Conservation (phyloP, 1,284 basidiomycete genomes). For the Apiotrichum mycotoxinovorans region DNA sequence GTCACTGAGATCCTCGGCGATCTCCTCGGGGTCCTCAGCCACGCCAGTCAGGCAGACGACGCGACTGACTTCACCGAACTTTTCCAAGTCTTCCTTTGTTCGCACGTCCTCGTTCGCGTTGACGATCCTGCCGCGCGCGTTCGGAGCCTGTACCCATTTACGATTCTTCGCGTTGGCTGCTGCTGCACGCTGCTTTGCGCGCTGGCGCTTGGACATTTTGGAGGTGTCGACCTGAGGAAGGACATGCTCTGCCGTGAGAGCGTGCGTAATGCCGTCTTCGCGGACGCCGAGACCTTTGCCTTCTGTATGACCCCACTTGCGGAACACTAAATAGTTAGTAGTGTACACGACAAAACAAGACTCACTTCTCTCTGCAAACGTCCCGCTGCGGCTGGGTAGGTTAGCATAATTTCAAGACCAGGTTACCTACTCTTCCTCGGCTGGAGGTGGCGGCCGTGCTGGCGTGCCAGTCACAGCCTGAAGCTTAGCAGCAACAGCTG, state of each 20-base stretch:
- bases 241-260: conserved; percentile 67
- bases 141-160: conserved; percentile 40
- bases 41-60: conserved; percentile 83
- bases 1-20: conserved; percentile 76
- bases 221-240: conserved; percentile 50
- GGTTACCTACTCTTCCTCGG: conserved; percentile 13
- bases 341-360: background rate
- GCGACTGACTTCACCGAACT: conserved; percentile 82
- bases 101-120: conserved; percentile 74
- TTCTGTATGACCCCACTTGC: conserved; percentile 88
- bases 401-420: background rate
- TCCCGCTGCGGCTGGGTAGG: conserved; percentile 23
- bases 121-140: conserved; percentile 74
- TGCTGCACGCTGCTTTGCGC: conserved; percentile 40
- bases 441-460: background rate
- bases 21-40: conserved; percentile 72
- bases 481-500: conserved; percentile 62
- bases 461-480: conserved; percentile 16
- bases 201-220: conserved; percentile 37
- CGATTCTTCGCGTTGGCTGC: conserved; percentile 41
- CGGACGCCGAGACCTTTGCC: conserved; percentile 83
- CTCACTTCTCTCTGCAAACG: conserved; percentile 48
- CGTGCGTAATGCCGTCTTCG: conserved; percentile 79
- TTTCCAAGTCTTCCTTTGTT: conserved; percentile 65
- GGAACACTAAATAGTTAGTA: conserved; percentile 39